Percentiles rank a stretch among this genome's conserved stretches.
phyloP scores from a whole-genome alignment of 1,284 basidiomycete genomes.

The Mycena citricolor region DNA sequence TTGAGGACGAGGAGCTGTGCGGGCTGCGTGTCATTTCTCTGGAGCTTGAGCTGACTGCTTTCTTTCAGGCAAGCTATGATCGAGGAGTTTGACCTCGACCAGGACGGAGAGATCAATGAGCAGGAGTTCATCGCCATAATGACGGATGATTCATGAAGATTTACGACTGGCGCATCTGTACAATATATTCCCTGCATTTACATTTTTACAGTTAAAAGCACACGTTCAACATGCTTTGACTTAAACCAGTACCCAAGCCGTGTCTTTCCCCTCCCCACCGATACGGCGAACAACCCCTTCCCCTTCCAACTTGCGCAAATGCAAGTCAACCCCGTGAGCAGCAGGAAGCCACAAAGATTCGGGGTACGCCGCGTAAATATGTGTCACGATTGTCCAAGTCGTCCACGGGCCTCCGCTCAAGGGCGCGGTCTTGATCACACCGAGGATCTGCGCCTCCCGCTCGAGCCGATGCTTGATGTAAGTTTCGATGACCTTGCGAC shows the following conservation, averaged over 20 bases:
- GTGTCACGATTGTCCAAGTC: constrained; percentile 63
- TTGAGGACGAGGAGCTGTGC: constrained; percentile 97
- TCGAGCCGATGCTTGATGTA: constrained; percentile 85
- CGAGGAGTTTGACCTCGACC: constrained; percentile 98
- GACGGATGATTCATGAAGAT: constrained; percentile 79
- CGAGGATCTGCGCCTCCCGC: constrained; percentile 79
- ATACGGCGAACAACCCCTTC: constrained; percentile 59
- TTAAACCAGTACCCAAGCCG: constrained; percentile 32
- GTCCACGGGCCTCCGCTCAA: constrained; percentile 52
- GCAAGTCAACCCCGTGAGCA: constrained; percentile 65
- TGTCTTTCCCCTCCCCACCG: constrained; percentile 48
- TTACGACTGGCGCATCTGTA: too few relatives aligned
- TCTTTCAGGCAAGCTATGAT: constrained; percentile 94
- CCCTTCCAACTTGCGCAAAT: constrained; percentile 70
- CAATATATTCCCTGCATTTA: too few relatives aligned
- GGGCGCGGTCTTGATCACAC: too few relatives aligned
- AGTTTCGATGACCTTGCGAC: constrained; percentile 55
- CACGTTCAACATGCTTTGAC: too few relatives aligned
- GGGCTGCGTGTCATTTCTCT: constrained; percentile 36
- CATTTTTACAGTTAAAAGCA: too few relatives aligned
- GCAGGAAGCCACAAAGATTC: constrained; percentile 74
- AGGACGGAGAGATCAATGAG: constrained; percentile 96
- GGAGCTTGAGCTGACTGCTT: constrained; percentile 20
- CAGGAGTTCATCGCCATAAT: constrained; percentile 95
- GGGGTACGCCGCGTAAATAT: constrained; percentile 72